A percentile compares a stretch with the other conserved stretches of the same genome.
Conservation (phyloP, 2,329 filamentous ascomycete genomes). For the Neopestalotiopsis clavispora region DNA sequence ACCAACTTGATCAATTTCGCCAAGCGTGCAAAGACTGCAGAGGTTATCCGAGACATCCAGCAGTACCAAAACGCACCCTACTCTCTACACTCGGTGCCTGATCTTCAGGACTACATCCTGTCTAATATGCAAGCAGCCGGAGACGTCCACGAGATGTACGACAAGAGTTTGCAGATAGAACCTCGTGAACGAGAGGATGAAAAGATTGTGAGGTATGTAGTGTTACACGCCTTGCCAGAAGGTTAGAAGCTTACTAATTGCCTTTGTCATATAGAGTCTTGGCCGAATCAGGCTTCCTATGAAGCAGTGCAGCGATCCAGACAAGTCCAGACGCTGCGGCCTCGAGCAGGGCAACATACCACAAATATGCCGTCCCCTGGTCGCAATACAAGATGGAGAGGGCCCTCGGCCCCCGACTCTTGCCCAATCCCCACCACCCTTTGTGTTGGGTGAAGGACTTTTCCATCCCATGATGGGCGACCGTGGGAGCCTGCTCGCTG, state of each 20-base stretch:
- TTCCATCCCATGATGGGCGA: not conserved
- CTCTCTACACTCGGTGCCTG: constrained; percentile 82
- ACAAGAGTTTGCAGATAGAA: constrained; percentile 91
- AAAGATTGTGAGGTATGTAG: constrained; percentile 93
- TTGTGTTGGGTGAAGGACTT: constrained; percentile 6
- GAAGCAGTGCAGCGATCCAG: constrained; percentile 29
- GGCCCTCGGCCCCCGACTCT: not conserved
- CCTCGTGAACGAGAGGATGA: constrained; percentile 97
- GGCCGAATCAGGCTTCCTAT: constrained; percentile 66
- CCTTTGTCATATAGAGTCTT: constrained; percentile 53
- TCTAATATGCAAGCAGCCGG: constrained; percentile 95
- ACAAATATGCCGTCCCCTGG: constrained; percentile 1
- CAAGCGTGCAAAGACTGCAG: constrained; percentile 96
- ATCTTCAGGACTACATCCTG: constrained; percentile 95
- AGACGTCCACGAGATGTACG: constrained; percentile 99
- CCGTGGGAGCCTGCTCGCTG: not conserved
- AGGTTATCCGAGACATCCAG: constrained; percentile 97
- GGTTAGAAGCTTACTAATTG: constrained; percentile 27
- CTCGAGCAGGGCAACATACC: not conserved
- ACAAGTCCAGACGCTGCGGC: not conserved
- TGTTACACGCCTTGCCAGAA: constrained; percentile 23
- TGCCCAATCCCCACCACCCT: not conserved
- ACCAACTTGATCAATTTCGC: constrained; percentile 98
- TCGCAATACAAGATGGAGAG: not conserved
- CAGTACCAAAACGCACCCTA: constrained; percentile 99